Conservation (phyloP, 345 rosid species). For the Linum lewisii region DNA sequence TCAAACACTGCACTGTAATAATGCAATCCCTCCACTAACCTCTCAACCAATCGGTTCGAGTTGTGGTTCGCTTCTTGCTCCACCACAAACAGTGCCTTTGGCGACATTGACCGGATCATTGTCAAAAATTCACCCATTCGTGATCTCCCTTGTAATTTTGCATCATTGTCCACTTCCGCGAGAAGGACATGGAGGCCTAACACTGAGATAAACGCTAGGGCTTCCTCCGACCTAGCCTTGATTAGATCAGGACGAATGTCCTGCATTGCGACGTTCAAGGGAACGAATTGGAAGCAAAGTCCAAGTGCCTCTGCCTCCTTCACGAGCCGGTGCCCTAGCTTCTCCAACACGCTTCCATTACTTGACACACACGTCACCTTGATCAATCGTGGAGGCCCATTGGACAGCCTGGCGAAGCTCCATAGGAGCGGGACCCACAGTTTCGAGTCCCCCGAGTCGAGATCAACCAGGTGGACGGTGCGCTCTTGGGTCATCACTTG, state of each 20-base stretch:
- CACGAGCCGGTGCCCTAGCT: conserved; percentile 23
- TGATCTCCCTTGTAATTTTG: conserved; percentile 24
- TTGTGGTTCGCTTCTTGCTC: conserved; percentile 48
- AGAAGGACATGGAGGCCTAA: conserved; percentile 34
- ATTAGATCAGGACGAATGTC: conserved; percentile 31
- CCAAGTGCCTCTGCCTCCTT: conserved; percentile 35
- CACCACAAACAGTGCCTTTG: conserved; percentile 25
- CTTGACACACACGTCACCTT: conserved; percentile 29
- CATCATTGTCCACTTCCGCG: conserved; percentile 33
- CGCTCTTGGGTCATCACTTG: conserved; percentile 22
- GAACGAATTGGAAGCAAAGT: conserved; percentile 36
- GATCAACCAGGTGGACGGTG: conserved; percentile 33
- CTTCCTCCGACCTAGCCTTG: conserved; percentile 28
- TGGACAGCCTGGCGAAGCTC: conserved; percentile 18
- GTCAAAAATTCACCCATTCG: conserved; percentile 26
- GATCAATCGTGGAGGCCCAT: conserved; percentile 25
- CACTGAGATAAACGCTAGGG: conserved; percentile 34
- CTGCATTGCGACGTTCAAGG: conserved; percentile 21
- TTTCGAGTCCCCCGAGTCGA: conserved; percentile 32
- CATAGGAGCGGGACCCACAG: conserved; percentile 33
- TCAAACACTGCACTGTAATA: conserved; percentile 49
- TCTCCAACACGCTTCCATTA: conserved; percentile 18
- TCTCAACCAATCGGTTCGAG: conserved; percentile 21
- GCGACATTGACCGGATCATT: conserved; percentile 24
- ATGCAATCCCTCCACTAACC: conserved; percentile 34